A percentile compares a stretch with the other conserved stretches of the same genome.
phyloP scores from a whole-genome alignment of 352 stramenopile genomes.

The Globisporangium nunn region DNA sequence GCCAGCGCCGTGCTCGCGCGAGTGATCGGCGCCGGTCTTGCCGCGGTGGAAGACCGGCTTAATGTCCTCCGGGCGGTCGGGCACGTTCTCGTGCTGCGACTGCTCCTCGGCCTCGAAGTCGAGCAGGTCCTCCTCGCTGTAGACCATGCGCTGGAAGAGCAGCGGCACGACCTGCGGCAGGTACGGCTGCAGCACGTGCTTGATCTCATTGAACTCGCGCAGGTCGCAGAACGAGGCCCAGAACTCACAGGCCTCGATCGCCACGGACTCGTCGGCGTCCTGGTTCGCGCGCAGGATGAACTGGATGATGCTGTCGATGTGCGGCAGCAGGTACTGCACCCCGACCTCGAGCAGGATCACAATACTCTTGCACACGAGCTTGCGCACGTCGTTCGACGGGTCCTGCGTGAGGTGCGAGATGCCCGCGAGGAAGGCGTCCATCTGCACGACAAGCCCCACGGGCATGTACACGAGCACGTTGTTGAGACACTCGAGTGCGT shows the following conservation, averaged over 20 bases:
- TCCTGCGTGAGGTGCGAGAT: conserved; percentile 87
- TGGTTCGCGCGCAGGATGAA: conserved; percentile 88
- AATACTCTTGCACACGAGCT: conserved; percentile 89
- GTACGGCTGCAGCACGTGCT: conserved; percentile 78
- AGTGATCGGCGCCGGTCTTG: conserved; percentile 21
- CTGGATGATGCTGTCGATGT: conserved; percentile 88
- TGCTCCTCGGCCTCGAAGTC: conserved; percentile 89
- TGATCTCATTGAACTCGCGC: conserved; percentile 88
- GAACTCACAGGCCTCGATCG: conserved; percentile 88
- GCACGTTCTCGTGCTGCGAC: conserved; percentile 80
- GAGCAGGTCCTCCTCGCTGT: conserved; percentile 89
- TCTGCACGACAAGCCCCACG: conserved; percentile 83
- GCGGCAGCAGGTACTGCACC: conserved; percentile 85
- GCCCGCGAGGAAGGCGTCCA: conserved; percentile 85
- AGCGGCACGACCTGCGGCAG: conserved; percentile 89
- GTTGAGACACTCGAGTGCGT: conserved; percentile 87
- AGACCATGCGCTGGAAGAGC: conserved; percentile 94
- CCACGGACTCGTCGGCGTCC: conserved; percentile 80
- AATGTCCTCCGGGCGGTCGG: conserved; percentile 88
- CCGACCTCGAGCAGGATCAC: conserved; percentile 86
- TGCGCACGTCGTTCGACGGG: conserved; percentile 69
- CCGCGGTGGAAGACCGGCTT: conserved; percentile 83
- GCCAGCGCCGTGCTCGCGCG: conserved; percentile 25
- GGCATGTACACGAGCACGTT: conserved; percentile 88
- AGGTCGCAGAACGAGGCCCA: conserved; percentile 89